Evolutionary conservation across 306 rosid genomes (phyloP).

Genomic region (Ziziphus jujuba): DNA sequence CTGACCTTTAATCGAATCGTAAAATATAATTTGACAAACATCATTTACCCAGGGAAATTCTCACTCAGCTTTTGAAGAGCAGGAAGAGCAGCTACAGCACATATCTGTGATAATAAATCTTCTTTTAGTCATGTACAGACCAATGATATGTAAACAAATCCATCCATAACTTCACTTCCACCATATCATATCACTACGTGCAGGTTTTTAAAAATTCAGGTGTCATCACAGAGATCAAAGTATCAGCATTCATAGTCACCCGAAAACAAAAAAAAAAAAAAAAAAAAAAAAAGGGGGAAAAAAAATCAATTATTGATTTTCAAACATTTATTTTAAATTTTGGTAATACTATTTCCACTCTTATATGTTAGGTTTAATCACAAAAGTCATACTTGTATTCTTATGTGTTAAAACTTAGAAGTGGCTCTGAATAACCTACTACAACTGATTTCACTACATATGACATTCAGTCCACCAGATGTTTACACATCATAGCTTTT

Average conservation of each 20-base stretch:
- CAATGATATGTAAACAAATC: background rate
- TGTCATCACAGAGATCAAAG: background rate
- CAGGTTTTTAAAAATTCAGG: background rate
- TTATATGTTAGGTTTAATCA: background rate
- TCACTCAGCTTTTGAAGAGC: constrained; percentile 94
- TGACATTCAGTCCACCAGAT: background rate
- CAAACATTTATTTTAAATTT: too few species aligned
- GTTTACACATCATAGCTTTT: background rate
- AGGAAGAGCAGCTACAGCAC: constrained; percentile 88
- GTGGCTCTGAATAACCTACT: too few species aligned
- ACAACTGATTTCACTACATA: background rate
- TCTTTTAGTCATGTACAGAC: background rate
- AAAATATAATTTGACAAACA: constrained; percentile 4
- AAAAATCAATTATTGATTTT: too few species aligned
- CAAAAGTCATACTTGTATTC: background rate
- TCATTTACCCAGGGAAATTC: constrained; percentile 81
- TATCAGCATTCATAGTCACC: too few species aligned
- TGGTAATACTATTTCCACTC: too few species aligned
- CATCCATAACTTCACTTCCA: background rate
- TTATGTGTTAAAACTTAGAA: too few species aligned
- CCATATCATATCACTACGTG: background rate
- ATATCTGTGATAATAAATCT: constrained; percentile 56
- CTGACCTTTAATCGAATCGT: constrained; percentile 9
- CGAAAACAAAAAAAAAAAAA: too few species aligned
- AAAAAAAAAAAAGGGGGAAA: too few species aligned